A percentile compares a stretch with the other conserved stretches of the same genome.
phyloP scores from a whole-genome alignment of 768 basidiomycete genomes.

The Podaxis sp. region DNA sequence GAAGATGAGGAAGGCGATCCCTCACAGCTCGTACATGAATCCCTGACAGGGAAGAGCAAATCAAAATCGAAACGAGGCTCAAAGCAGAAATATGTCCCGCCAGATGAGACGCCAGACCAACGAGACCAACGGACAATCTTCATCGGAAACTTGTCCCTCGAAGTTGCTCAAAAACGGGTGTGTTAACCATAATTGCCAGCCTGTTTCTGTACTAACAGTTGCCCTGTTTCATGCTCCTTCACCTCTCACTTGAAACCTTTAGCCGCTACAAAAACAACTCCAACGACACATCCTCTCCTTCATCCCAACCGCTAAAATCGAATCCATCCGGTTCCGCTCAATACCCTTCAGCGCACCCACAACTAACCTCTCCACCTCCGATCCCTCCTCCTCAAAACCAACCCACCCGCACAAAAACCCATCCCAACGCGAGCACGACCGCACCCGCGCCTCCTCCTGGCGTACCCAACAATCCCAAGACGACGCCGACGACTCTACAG shows the following conservation, averaged over 20 bases:
- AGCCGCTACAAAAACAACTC: slow-evolving; percentile 78
- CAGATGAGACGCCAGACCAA: slow-evolving; percentile 69
- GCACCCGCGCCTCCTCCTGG: slow-evolving; percentile 62
- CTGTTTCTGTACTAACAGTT: neutral
- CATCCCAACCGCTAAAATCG: slow-evolving; percentile 77
- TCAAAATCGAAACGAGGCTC: slow-evolving; percentile 22
- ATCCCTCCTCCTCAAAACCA: slow-evolving; percentile 29
- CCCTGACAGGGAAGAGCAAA: slow-evolving; percentile 36
- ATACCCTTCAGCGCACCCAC: slow-evolving; percentile 88
- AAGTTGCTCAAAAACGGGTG: slow-evolving; percentile 77
- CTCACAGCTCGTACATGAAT: slow-evolving; percentile 60
- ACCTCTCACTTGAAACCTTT: slow-evolving; percentile 4
- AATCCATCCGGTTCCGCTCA: slow-evolving; percentile 92
- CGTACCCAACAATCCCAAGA: slow-evolving; percentile 33
- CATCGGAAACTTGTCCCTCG: slow-evolving; percentile 82
- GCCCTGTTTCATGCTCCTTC: neutral
- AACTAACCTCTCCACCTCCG: slow-evolving; percentile 46
- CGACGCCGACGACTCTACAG: slow-evolving; percentile 39
- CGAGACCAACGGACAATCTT: slow-evolving; percentile 87
- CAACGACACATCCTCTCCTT: slow-evolving; percentile 72
- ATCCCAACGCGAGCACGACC: slow-evolving; percentile 46
- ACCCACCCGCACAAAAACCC: slow-evolving; percentile 25
- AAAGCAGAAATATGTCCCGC: slow-evolving; percentile 52
- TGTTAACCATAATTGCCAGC: slow-evolving; percentile 19
- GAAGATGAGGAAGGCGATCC: slow-evolving; percentile 22